Base-by-base conservation (phyloP, 2,329 filamentous ascomycete species). In the Fusarium duplospermum region DNA sequence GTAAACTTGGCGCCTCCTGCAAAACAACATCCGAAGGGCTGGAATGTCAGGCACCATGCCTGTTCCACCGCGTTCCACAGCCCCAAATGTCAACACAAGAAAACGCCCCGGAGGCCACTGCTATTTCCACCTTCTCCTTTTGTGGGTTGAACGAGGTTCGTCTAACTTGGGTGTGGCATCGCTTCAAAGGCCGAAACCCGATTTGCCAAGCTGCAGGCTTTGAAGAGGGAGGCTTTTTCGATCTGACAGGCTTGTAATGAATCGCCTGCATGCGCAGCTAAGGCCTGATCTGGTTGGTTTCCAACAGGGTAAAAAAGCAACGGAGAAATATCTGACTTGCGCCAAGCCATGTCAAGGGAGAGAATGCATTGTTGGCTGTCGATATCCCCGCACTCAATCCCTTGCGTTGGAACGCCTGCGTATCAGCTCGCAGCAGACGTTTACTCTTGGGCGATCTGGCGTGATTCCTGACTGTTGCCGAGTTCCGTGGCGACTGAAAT, bases 281-380 rank as follows among this genome's bases (percentile, higher is more conserved):
- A 68, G 29, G 16, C 22, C 20, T 35, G 27, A 69, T 24, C 36
- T 27, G 68, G 70, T 67, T 36, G 52, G 38, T 20, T 6, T 67
- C 20, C 14, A 58, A 58, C 20, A n/a, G 31, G 33, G 22, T 24
- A 38, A 29, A 62, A 62, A 54, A 62, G 60, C 45, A 61, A 31
- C 14, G 40, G n/a, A 11, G 22, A 33, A 24, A 13, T n/a, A 33
- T 22, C 20, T 52, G 29, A 40, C 50, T 65, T 38, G 16, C 24
- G 59, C 42, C 45, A 72, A 74, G 71, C 50, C 35, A 27, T 22
- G 14, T 60, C 47, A 71, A 73, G 71, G 71, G 71, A 74, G 61
- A 35, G 38, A 4, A 24, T 9, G 31, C 66, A 61, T 54, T 64
- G 60, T 73, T 56, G 42, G 20, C 45, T 11, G 29, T 61, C 9